Evolutionary conservation across 345 rosid genomes (phyloP).

Genomic region (Lagerstroemia speciosa): DNA sequence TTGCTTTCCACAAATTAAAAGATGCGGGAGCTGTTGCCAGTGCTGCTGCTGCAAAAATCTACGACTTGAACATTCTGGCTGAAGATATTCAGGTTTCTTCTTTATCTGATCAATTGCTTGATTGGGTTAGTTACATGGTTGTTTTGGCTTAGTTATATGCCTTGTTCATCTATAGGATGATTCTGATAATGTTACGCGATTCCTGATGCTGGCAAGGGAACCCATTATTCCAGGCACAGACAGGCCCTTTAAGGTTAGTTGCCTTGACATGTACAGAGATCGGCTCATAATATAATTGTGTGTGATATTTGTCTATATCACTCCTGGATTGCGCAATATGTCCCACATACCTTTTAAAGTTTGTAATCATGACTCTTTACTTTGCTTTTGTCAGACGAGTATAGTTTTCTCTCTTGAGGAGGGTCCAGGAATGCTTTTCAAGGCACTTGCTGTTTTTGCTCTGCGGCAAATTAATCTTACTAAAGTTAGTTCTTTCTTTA

Average conservation of each 20-base stretch:
- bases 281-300: background rate
- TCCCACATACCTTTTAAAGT: background rate
- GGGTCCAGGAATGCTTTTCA: constrained; percentile 96
- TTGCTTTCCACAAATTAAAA: constrained; percentile 50
- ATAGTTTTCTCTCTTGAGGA: constrained; percentile 93
- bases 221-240: constrained; percentile 87
- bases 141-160: background rate
- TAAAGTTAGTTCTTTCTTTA: constrained; percentile 35
- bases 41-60: constrained; percentile 67
- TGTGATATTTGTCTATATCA: background rate
- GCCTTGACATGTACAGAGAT: background rate
- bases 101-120: background rate
- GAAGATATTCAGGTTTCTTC: constrained; percentile 75
- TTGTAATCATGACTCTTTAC: background rate
- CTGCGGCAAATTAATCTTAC: constrained; percentile 81
- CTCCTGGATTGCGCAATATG: background rate
- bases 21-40: constrained; percentile 96
- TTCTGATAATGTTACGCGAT: constrained; percentile 80
- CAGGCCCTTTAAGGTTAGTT: constrained; percentile 79
- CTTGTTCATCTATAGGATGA: constrained; percentile 48
- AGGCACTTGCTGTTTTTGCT: constrained; percentile 98
- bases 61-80: constrained; percentile 79
- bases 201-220: constrained; percentile 96
- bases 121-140: background rate
- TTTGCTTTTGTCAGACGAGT: constrained; percentile 55